Evolutionary conservation across 1,139 yeast species (phyloP), one percentile per base, ranked within the genome.

Genomic region (Yamadazyma triangularis): DNA sequence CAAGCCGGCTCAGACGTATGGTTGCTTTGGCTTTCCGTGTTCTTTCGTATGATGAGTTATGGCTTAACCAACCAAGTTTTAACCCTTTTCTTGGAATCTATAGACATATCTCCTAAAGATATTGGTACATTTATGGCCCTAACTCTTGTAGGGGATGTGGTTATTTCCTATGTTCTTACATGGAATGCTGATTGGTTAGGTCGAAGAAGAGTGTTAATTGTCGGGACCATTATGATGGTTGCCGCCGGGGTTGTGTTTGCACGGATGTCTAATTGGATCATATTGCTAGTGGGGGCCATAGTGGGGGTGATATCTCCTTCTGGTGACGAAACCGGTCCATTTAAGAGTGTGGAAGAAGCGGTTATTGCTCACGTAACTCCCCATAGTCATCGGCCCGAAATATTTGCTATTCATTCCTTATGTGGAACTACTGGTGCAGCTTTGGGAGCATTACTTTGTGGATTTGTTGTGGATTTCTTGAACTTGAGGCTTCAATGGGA

Each of bases 311-410:
- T 88, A 4, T 85, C 95, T 2, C 95, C 96, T 1, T 78, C 89
- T 23, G 95, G 96, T 12, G 91, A 82, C 47, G 96, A 88, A 50
- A 86, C 91, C 0, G 96, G 96, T 0, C 96, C 96, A 0, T 88
- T 88, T 57, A 82, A 85, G 48, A 78, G 94, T 1, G 78, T 88
- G 13, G 96, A 88, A 51, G 96, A 88, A 51, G 83, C 94, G 0
- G 73, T 85, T 19, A 65, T 88, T 34, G 95, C 96, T 0, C 94
- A 86, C 54, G 59, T 88, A 43, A 81, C 94, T 0, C 77, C 81
- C 0, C 69, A 69, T 29, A 68, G 65, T 29, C 74, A 75, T 34
- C 64, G 94, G 27, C 82, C 95, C 0, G 87, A 79, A 39, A 65
- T 86, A 1, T 87, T 79, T 60, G 88, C 95, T 0, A 68, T 77